Conservation (phyloP, 805 yeast species). For the Nakazawaea wyomingensis region DNA sequence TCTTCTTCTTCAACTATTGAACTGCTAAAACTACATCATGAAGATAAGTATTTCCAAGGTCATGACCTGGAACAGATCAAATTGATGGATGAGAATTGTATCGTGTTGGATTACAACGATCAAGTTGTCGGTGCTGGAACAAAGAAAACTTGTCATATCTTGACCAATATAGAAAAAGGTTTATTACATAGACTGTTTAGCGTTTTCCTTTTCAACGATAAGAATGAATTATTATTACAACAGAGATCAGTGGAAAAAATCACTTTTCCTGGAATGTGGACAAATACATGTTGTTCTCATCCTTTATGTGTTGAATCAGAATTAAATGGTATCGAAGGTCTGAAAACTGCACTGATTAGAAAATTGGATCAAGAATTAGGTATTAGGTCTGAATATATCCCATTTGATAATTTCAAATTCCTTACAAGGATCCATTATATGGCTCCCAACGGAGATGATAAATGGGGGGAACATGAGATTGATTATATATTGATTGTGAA, state of each 20-base stretch:
- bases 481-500: constrained; percentile 85
- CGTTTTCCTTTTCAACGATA: constrained; percentile 82
- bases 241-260: constrained; percentile 96
- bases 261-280: constrained; percentile 97
- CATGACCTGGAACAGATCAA: constrained; percentile 92
- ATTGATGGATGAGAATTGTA: constrained; percentile 95
- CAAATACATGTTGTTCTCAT: constrained; percentile 98
- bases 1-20: constrained; percentile 23
- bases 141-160: constrained; percentile 82
- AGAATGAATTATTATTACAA: constrained; percentile 75
- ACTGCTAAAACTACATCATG: constrained; percentile 15
- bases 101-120: constrained; percentile 86
- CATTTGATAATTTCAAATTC: constrained; percentile 67
- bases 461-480: constrained; percentile 98
- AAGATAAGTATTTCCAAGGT: constrained; percentile 60
- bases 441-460: constrained; percentile 67
- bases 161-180: constrained; percentile 83
- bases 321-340: constrained; percentile 72
- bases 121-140: constrained; percentile 89
- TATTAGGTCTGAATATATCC: constrained; percentile 54
- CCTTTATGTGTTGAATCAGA: constrained; percentile 84
- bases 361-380: constrained; percentile 94
- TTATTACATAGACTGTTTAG: constrained; percentile 93
- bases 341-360: constrained; percentile 82
- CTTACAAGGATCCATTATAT: constrained; percentile 93